phyloP scores from a whole-genome alignment of 306 rosid species.

The Trifolium pratense region DNA sequence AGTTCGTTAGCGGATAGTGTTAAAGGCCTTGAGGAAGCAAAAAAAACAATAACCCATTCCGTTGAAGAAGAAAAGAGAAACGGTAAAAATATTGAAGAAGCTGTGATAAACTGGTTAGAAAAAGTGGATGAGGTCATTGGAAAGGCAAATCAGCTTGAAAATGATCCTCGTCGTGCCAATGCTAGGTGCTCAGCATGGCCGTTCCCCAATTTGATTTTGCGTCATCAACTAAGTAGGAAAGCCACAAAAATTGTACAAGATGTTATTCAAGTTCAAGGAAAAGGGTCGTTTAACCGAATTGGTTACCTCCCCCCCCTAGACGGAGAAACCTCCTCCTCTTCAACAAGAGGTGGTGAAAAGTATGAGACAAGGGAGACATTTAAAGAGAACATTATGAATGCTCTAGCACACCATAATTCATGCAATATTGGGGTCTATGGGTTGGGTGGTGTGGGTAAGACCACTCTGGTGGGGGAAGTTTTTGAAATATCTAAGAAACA shows the following conservation, averaged over 20 bases:
- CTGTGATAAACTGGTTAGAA: neutral
- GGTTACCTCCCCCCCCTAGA: neutral
- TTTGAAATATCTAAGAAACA: neutral
- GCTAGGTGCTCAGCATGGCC: neutral
- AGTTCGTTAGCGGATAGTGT: neutral
- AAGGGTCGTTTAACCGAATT: neutral
- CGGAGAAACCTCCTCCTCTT: neutral
- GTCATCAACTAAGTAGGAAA: neutral
- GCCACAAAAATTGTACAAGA: neutral
- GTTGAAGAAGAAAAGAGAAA: neutral
- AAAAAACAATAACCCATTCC: neutral
- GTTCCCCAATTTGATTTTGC: neutral
- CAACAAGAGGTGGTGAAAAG: neutral
- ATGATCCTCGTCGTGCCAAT: neutral
- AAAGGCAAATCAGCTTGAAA: neutral
- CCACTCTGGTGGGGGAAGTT: neutral
- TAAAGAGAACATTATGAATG: neutral
- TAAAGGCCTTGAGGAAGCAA: neutral
- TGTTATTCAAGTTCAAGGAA: neutral
- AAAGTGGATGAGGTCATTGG: neutral
- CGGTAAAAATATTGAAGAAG: neutral
- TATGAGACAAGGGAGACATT: neutral
- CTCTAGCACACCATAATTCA: neutral
- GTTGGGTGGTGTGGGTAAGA: conserved; percentile 3
- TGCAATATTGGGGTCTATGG: neutral